Percentiles rank a stretch among this genome's conserved stretches.
Evolutionary conservation across 495 filamentous ascomycete species (phyloP).

Genomic region (Bacidia gigantensis): DNA sequence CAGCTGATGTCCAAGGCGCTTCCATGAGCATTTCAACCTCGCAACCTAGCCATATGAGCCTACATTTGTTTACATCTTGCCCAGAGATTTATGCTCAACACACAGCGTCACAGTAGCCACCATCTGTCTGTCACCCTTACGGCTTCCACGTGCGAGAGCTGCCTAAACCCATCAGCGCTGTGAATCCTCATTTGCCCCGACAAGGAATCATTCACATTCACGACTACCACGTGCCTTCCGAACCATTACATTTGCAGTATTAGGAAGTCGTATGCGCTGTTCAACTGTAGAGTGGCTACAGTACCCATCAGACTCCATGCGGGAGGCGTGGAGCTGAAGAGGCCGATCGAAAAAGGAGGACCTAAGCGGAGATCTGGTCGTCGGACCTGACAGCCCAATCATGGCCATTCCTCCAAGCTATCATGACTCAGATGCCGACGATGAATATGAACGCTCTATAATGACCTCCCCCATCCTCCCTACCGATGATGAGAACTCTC

Average conservation of each 20-base stretch:
- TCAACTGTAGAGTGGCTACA: neutral
- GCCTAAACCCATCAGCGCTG: too few species aligned
- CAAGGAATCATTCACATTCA: neutral
- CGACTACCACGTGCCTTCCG: neutral
- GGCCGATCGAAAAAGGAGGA: neutral
- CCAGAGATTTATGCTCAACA: neutral
- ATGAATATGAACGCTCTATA: conserved; percentile 78
- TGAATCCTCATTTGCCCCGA: neutral
- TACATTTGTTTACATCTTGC: neutral
- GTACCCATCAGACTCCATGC: neutral
- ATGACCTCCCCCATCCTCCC: conserved; percentile 59
- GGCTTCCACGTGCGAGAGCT: too few species aligned
- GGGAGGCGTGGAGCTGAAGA: neutral
- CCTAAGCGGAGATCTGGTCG: neutral
- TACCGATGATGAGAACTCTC: conserved; percentile 66
- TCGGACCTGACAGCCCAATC: neutral
- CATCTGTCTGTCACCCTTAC: too few species aligned
- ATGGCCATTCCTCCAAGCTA: conserved; percentile 24
- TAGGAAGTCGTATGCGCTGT: neutral
- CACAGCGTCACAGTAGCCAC: too few species aligned
- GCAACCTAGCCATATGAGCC: neutral
- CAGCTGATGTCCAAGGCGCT: neutral
- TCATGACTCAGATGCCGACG: conserved; percentile 69
- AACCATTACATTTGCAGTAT: neutral
- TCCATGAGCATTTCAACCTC: neutral